phyloP scores from a whole-genome alignment of 116 monocot species.

The Dioscorea cayenensis region DNA sequence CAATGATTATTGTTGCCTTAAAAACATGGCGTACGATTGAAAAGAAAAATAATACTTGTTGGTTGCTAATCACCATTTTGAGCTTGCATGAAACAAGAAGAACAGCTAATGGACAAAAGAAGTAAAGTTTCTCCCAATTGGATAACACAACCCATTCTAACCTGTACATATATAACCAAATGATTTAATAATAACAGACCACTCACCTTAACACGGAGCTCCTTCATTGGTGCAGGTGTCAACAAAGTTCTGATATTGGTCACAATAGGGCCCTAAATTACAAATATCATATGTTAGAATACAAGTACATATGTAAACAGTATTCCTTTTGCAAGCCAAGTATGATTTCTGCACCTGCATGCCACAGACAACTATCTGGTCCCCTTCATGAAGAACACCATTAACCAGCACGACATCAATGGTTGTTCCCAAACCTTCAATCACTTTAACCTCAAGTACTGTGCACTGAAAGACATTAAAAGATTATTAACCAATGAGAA shows the following conservation, averaged over 20 bases:
- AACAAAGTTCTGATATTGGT: constrained; percentile 89
- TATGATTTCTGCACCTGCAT: constrained; percentile 60
- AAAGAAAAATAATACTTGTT: too few relatives aligned
- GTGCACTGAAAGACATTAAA: constrained; percentile 53
- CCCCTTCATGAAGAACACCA: constrained; percentile 87
- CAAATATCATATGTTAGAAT: constrained; percentile 2
- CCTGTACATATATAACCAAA: not conserved
- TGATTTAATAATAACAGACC: not conserved
- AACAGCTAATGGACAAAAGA: too few relatives aligned
- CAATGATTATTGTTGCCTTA: too few relatives aligned
- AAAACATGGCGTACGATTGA: too few relatives aligned
- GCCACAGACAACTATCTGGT: constrained; percentile 94
- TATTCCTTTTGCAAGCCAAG: not conserved
- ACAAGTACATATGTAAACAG: not conserved
- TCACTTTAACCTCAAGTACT: constrained; percentile 91
- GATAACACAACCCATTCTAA: too few relatives aligned
- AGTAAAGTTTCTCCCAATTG: too few relatives aligned
- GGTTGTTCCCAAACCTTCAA: constrained; percentile 91
- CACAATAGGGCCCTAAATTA: constrained; percentile 78
- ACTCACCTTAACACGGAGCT: constrained; percentile 86
- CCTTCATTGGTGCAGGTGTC: constrained; percentile 96
- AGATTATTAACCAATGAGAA: not conserved
- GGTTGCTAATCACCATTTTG: too few relatives aligned
- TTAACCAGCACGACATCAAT: constrained; percentile 93
- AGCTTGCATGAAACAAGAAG: too few relatives aligned